Base-by-base conservation (phyloP, 2,329 filamentous ascomycete species). In the Diplodia mutila region DNA sequence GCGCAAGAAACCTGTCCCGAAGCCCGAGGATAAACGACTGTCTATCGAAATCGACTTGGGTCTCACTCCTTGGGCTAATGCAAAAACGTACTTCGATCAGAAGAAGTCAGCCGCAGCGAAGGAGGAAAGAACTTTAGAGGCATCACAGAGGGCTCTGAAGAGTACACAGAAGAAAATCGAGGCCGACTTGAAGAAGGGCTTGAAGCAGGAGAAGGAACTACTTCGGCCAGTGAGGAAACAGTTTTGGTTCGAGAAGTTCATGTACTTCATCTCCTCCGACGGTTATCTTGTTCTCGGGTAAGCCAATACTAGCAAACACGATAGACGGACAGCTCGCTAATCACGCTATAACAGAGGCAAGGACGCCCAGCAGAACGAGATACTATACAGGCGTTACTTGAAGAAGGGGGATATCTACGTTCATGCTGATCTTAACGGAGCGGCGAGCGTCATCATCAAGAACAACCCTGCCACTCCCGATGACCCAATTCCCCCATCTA, bases 201-300 rank as follows among this genome's bases (percentile, higher is more conserved):
- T 98, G 67, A 97, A 97, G 80, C 91, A 95, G 75, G 95, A 98
- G 79, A 97, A 97, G 77, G 90, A 93, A 23, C 83, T 96, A 1
- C 81, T 98, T 11, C 89, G 94, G 54, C 93, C 91, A 0, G 90
- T 97, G 9, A 87, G 95, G 67, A 91, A 89, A 74, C 90, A 90
- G 71, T 87, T 94, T 73, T 99, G 95, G 95, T 99, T 97, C 72
- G 95, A 99, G 75, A 99, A 99, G 79, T 99, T 97, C 74, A 84
- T 89, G 32, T 98, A 93, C 86, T 99, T 99, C 80, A 87, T 98
- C 72, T 97, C 94, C 0, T 96, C 93, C 0, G 95, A 99, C 75
- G 94, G 94, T 4, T 97, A 98, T 76, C 85, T 99, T 6, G 91
- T 98, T 0, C 85, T 99, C 18, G 94, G 89, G 42, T 53, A 27